Percentiles rank a stretch among this genome's conserved stretches.
These are phyloP conservation scores for Cucurbita ficifolia DNA, from an alignment of 306 rosid species.

Conservation along the genomic window DNA sequence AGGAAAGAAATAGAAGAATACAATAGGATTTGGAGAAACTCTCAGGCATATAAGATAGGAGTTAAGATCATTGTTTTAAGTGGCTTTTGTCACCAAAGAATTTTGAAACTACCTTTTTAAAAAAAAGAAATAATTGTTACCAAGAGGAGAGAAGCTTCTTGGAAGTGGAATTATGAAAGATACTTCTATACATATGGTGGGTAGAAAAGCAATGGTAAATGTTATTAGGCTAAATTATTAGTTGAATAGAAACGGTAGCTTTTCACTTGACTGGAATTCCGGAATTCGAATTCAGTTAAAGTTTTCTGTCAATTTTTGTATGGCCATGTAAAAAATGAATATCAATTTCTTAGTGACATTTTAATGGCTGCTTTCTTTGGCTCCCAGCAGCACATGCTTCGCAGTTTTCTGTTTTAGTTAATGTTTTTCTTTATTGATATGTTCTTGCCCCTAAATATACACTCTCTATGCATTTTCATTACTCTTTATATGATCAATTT, in stretches of 20 bases:
- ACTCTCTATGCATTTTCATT: background rate
- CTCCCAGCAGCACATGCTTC: background rate
- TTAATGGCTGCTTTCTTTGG: background rate
- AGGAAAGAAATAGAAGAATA: background rate
- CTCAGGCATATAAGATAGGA: background rate
- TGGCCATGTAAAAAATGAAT: background rate
- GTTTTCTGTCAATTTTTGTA: background rate
- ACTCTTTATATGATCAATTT: background rate
- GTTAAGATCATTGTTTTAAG: background rate
- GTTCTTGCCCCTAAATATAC: background rate
- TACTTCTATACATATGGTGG: background rate
- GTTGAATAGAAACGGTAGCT: background rate
- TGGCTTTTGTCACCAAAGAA: background rate
- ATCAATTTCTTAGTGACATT: background rate
- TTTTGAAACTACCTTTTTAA: background rate
- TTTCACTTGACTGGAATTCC: background rate
- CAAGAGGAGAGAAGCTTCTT: background rate
- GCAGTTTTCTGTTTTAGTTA: background rate
- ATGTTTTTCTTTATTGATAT: background rate
- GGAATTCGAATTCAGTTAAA: background rate
- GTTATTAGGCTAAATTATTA: background rate
- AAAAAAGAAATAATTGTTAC: no score
- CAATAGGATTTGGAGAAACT: background rate
- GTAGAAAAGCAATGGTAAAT: background rate
- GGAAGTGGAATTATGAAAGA: background rate